Conservation (phyloP, 1,139 yeast species). For the Meyerozyma smithsonii region DNA sequence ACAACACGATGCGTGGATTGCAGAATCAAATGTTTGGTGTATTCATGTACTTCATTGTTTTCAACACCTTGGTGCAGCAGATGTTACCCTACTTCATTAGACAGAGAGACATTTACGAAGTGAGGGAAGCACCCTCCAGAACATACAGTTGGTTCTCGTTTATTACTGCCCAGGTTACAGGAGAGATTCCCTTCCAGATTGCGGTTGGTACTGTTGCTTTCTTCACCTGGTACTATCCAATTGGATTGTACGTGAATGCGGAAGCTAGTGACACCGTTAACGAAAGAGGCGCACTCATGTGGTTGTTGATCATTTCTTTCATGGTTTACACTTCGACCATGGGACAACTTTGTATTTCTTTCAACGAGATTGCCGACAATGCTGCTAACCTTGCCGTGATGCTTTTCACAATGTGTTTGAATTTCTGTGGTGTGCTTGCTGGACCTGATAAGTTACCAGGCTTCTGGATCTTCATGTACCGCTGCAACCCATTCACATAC, state of each 20-base stretch:
- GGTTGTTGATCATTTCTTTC: conserved; percentile 47
- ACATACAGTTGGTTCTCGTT: conserved; percentile 15
- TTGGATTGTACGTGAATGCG: conserved; percentile 63
- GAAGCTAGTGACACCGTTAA: conserved; percentile 18
- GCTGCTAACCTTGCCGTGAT: conserved; percentile 68
- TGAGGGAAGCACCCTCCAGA: conserved; percentile 16
- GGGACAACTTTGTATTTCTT: conserved; percentile 63
- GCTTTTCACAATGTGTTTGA: conserved; percentile 61
- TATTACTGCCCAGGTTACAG: conserved; percentile 58
- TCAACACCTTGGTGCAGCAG: conserved; percentile 54
- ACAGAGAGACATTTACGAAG: conserved; percentile 31
- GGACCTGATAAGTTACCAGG: conserved; percentile 48
- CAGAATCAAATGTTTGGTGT: conserved; percentile 34
- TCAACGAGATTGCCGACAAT: conserved; percentile 60
- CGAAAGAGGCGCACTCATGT: conserved; percentile 39
- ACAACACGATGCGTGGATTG: conserved; percentile 14
- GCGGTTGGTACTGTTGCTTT: conserved; percentile 61
- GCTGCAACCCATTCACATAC: conserved; percentile 66
- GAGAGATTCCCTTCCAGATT: conserved; percentile 74
- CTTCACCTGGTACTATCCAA: conserved; percentile 79
- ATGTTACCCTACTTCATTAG: conserved; percentile 28
- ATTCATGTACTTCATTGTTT: conserved; percentile 51
- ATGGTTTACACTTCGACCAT: conserved; percentile 58
- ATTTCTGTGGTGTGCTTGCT: conserved; percentile 81
- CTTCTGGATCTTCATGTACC: conserved; percentile 54